phyloP scores from a whole-genome alignment of 2,329 filamentous ascomycete species.

The Alternaria angustiovoidea region DNA sequence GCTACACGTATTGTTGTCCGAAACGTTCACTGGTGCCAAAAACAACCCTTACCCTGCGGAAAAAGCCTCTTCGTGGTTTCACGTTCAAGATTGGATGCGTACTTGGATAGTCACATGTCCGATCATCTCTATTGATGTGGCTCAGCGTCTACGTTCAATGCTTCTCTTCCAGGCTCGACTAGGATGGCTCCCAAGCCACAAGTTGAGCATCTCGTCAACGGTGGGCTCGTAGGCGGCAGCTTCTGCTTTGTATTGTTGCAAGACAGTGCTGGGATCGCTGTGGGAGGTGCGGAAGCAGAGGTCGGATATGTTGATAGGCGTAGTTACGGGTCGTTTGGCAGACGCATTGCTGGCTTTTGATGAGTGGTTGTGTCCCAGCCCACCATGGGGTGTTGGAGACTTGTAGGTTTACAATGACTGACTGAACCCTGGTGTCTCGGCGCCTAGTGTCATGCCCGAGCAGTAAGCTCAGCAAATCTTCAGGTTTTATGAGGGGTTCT shows the following conservation, averaged over 20 bases:
- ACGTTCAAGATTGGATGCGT: not conserved
- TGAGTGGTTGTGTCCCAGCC: not conserved
- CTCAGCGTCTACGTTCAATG: too few relatives aligned
- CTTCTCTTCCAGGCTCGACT: too few relatives aligned
- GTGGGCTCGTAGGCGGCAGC: too few relatives aligned
- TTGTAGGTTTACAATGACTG: not conserved
- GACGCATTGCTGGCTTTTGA: too few relatives aligned
- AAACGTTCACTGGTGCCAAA: not conserved
- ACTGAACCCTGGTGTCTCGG: not conserved
- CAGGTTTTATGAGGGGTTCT: not conserved
- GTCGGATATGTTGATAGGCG: too few relatives aligned
- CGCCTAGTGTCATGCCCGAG: slow-evolving; percentile 4
- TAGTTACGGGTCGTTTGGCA: too few relatives aligned
- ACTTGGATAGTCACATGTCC: not conserved
- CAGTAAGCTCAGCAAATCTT: not conserved
- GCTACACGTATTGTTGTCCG: not conserved
- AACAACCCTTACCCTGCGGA: not conserved
- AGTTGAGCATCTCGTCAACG: too few relatives aligned
- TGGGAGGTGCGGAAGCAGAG: too few relatives aligned
- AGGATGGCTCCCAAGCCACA: too few relatives aligned
- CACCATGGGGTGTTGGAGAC: not conserved
- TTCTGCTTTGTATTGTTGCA: too few relatives aligned
- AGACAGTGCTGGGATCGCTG: too few relatives aligned
- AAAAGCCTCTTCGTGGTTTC: not conserved
- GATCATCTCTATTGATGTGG: too few relatives aligned